Conservation (phyloP, 2,329 filamentous ascomycete genomes). For the Alternaria tenuissima region DNA sequence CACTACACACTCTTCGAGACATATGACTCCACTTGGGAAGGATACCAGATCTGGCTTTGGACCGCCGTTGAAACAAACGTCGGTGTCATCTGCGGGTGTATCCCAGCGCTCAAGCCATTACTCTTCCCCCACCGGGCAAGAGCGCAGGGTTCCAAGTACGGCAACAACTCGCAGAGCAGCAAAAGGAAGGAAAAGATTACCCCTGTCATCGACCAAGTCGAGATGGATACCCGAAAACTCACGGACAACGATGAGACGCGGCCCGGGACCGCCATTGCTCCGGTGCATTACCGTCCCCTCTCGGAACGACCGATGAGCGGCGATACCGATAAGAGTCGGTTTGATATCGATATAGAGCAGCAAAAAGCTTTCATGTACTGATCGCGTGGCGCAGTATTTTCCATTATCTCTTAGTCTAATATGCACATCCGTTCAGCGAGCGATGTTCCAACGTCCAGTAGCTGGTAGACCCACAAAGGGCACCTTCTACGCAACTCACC, state of each 20-base stretch:
- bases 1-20: constrained; percentile 55
- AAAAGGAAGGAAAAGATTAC: constrained; percentile 44
- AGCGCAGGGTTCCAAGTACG: constrained; percentile 40
- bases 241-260: constrained; percentile 38
- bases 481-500: constrained; percentile 24
- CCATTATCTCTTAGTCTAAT: constrained; percentile 22
- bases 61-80: constrained; percentile 56
- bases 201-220: constrained; percentile 43
- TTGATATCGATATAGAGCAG: constrained; percentile 46
- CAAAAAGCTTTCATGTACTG: constrained; percentile 49
- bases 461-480: constrained; percentile 23
- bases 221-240: constrained; percentile 45
- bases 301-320: constrained; percentile 46
- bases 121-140: constrained; percentile 47
- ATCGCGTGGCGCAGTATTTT: constrained; percentile 28
- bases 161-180: constrained; percentile 43
- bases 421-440: constrained; percentile 24
- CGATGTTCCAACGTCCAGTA: constrained; percentile 22
- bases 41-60: constrained; percentile 55
- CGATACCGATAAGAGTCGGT: constrained; percentile 46
- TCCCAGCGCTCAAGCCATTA: constrained; percentile 55
- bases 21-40: constrained; percentile 58
- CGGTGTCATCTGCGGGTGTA: constrained; percentile 56
- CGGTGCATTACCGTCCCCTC: constrained; percentile 26
- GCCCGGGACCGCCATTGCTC: constrained; percentile 28